These are phyloP conservation scores for Pyricularia pennisetigena DNA, from an alignment of 2,329 filamentous ascomycete species.

Conservation along the genomic window DNA sequence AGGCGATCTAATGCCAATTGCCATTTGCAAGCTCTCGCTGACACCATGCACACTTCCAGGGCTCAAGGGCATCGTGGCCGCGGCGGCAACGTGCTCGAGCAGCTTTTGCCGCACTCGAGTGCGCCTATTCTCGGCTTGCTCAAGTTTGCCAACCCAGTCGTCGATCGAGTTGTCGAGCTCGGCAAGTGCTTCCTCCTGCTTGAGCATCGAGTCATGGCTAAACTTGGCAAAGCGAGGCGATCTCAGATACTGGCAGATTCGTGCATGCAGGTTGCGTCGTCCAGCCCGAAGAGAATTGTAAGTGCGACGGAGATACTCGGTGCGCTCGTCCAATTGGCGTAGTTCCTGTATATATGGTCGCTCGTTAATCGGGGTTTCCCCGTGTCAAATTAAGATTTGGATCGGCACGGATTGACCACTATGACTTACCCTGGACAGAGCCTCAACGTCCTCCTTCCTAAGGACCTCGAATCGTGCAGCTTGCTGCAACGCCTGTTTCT, in stretches of 20 bases:
- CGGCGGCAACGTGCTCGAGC: slow-evolving; percentile 70
- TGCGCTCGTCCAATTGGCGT: slow-evolving; percentile 64
- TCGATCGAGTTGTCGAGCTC: slow-evolving; percentile 72
- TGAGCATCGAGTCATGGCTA: slow-evolving; percentile 64
- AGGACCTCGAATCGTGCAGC: slow-evolving; percentile 57
- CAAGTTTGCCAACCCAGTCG: slow-evolving; percentile 72
- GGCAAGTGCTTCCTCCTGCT: slow-evolving; percentile 69
- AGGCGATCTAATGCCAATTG: slow-evolving; percentile 28
- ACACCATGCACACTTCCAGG: slow-evolving; percentile 18
- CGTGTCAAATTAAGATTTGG: background rate
- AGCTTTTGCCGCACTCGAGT: slow-evolving; percentile 69
- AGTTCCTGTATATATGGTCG: slow-evolving; percentile 47
- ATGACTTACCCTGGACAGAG: slow-evolving; percentile 47
- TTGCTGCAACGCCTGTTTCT: slow-evolving; percentile 52
- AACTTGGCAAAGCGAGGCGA: slow-evolving; percentile 62
- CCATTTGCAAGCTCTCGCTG: slow-evolving; percentile 31
- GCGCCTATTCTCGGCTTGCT: slow-evolving; percentile 68
- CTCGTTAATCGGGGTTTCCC: background rate
- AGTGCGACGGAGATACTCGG: slow-evolving; percentile 67
- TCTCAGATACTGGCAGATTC: slow-evolving; percentile 69
- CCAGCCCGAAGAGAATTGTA: slow-evolving; percentile 67
- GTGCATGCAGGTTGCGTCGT: slow-evolving; percentile 64
- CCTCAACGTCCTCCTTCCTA: slow-evolving; percentile 49
- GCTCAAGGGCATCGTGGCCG: slow-evolving; percentile 39
- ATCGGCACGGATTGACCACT: background rate